Percentiles rank a stretch among this genome's conserved stretches.
Evolutionary conservation across 352 stramenopile genomes (phyloP).

Genomic region (Phytophthora ramorum): DNA sequence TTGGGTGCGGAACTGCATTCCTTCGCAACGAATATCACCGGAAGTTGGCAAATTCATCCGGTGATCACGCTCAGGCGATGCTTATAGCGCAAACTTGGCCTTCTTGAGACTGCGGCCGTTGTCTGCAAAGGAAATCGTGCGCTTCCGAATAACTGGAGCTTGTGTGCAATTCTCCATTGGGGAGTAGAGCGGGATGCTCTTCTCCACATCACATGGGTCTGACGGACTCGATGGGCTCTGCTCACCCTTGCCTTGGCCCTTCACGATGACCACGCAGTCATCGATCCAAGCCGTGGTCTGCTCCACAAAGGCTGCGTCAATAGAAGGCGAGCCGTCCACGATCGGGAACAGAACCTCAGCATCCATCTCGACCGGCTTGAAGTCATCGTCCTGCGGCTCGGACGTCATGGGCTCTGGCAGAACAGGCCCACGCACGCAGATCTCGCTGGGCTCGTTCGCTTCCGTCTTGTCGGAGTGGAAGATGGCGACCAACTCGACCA

Average conservation of each 20-base stretch:
- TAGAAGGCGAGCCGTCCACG: slow-evolving; percentile 10
- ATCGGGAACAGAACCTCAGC: slow-evolving; percentile 27
- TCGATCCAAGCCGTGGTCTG: slow-evolving; percentile 34
- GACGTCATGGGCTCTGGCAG: slow-evolving; percentile 8
- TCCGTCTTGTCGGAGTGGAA: slow-evolving; percentile 25
- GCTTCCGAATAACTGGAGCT: slow-evolving; percentile 29
- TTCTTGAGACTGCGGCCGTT: slow-evolving; percentile 26
- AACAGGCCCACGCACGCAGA: slow-evolving; percentile 14
- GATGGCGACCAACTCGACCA: slow-evolving; percentile 31
- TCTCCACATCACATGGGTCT: slow-evolving; percentile 25
- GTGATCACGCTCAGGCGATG: slow-evolving; percentile 8
- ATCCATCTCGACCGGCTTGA: slow-evolving; percentile 30
- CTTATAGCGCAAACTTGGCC: slow-evolving; percentile 30
- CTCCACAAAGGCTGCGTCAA: slow-evolving; percentile 22
- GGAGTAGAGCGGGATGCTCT: slow-evolving; percentile 24
- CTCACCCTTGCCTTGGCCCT: slow-evolving; percentile 7
- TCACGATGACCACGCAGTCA: slow-evolving; percentile 25
- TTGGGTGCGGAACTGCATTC: slow-evolving; percentile 23
- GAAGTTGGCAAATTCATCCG: neutral
- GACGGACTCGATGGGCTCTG: slow-evolving; percentile 25
- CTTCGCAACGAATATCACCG: neutral
- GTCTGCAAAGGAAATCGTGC: slow-evolving; percentile 28
- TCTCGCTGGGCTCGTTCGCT: slow-evolving; percentile 21
- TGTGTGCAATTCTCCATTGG: slow-evolving; percentile 18
- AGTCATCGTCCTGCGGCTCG: slow-evolving; percentile 15